A percentile compares a stretch with the other conserved stretches of the same genome.
Evolutionary conservation across 352 stramenopile species (phyloP).

Genomic region (Sclerospora graminicola): DNA sequence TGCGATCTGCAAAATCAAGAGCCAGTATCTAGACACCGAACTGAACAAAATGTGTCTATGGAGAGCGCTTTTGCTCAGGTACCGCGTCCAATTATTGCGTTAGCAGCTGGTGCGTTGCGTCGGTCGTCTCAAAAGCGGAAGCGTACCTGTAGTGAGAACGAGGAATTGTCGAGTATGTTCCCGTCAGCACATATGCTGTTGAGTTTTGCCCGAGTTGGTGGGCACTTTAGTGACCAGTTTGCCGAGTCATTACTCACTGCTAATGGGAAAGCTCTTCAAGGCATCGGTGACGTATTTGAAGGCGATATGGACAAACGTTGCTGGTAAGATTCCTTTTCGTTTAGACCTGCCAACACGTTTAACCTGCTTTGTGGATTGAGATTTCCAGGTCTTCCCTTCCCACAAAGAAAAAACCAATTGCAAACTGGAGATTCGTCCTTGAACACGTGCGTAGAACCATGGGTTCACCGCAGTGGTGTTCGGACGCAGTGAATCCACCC

Average conservation of each 20-base stretch:
- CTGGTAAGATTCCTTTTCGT: too few species aligned
- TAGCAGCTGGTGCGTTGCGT: constrained; percentile 20
- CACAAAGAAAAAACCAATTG: constrained; percentile 39
- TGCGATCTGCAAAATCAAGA: background rate
- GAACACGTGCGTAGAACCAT: constrained; percentile 32
- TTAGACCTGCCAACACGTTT: too few species aligned
- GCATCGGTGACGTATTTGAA: constrained; percentile 14
- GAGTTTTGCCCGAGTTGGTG: constrained; percentile 21
- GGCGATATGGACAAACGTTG: constrained; percentile 23
- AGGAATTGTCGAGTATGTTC: background rate
- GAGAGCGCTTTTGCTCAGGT: constrained; percentile 31
- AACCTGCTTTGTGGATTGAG: background rate
- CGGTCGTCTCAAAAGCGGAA: constrained; percentile 32
- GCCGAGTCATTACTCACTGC: constrained; percentile 33
- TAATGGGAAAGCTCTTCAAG: constrained; percentile 39
- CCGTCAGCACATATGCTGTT: constrained; percentile 14
- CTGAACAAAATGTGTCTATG: background rate
- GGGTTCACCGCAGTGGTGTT: background rate
- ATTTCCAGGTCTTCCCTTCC: constrained; percentile 39
- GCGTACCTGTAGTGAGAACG: constrained; percentile 5
- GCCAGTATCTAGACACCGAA: background rate
- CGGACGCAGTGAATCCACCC: constrained; percentile 14
- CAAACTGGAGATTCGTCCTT: constrained; percentile 65
- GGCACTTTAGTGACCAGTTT: constrained; percentile 31
- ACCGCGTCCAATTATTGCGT: constrained; percentile 27